Conservation (phyloP, 2,329 filamentous ascomycete genomes). For the Phialophora verrucosa region DNA sequence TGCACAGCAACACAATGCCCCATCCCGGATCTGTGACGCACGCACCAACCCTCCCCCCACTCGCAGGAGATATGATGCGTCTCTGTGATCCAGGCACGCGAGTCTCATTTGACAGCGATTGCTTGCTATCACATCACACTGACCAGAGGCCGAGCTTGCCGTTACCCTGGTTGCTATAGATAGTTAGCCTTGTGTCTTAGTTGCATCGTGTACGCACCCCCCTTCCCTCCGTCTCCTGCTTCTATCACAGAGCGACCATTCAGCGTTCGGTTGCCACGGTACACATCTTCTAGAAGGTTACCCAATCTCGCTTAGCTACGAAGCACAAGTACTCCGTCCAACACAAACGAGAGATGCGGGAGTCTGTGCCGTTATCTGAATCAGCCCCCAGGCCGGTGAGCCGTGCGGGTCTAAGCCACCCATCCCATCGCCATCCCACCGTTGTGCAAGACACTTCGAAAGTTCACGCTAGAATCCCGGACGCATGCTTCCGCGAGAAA, state of each 20-base stretch:
- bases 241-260: neutral
- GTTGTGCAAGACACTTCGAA: conserved; percentile 1
- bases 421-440: neutral
- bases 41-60: neutral
- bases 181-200: conserved; percentile 12
- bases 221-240: neutral
- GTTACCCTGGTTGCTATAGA: neutral
- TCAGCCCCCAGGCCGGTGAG: neutral
- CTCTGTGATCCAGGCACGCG: conserved; percentile 9
- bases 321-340: neutral
- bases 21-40: conserved; percentile 9
- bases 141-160: no score
- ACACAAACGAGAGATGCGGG: neutral
- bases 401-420: neutral
- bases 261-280: neutral
- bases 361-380: neutral
- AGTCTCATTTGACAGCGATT: conserved; percentile 11
- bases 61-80: neutral
- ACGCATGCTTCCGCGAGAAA: neutral
- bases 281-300: conserved; percentile 13
- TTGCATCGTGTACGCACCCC: neutral
- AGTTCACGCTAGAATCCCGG: conserved; percentile 5
- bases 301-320: conserved; percentile 8
- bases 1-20: conserved; percentile 4
- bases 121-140: conserved; percentile 1